These are phyloP conservation scores for Fusarium sp. DNA, from an alignment of 2,329 filamentous ascomycete species.

Conservation along the genomic window DNA sequence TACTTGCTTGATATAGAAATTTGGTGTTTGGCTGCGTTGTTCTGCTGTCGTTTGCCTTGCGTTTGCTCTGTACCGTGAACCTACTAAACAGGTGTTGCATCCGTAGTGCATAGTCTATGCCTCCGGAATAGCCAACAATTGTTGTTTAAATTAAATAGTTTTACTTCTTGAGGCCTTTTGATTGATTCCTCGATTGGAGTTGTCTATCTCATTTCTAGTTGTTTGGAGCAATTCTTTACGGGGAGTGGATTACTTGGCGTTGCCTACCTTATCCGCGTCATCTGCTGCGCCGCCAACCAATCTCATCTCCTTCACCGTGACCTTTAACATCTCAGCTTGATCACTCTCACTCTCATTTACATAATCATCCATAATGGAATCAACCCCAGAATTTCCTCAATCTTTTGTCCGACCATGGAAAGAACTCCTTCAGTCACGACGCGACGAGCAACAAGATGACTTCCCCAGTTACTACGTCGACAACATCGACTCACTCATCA, in stretches of 20 bases:
- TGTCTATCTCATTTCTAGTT: too few species aligned
- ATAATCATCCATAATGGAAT: slow-evolving; percentile 16
- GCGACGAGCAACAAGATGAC: slow-evolving; percentile 57
- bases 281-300: slow-evolving; percentile 29
- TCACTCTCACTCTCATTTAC: neutral
- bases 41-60: too few species aligned
- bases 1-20: too few species aligned
- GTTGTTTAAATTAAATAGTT: too few species aligned
- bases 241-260: slow-evolving; percentile 31
- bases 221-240: too few species aligned
- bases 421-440: slow-evolving; percentile 52
- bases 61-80: too few species aligned
- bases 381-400: slow-evolving; percentile 51
- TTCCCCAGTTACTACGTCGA: slow-evolving; percentile 65
- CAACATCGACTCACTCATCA: slow-evolving; percentile 64
- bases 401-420: slow-evolving; percentile 59
- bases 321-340: neutral
- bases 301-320: slow-evolving; percentile 7
- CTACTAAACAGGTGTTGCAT: too few species aligned
- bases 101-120: too few species aligned
- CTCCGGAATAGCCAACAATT: too few species aligned
- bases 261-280: slow-evolving; percentile 29
- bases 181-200: too few species aligned
- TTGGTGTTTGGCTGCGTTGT: too few species aligned
- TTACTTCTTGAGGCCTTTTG: too few species aligned